Conservation (phyloP, 345 rosid genomes). For the Eucalyptus rudis region DNA sequence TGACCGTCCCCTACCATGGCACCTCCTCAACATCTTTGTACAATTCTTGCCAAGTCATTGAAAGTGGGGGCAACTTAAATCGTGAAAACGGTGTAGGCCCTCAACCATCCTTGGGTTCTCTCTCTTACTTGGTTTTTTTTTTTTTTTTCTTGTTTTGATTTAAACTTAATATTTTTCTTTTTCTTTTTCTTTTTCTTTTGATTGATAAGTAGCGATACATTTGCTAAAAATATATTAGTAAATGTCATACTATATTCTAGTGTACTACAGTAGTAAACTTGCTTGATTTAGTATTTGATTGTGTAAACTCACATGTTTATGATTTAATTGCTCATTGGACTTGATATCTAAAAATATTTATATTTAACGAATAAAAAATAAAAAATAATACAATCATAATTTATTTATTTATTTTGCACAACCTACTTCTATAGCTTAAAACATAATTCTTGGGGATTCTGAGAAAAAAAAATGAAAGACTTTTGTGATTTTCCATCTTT, state of each 20-base stretch:
- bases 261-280: rapidly evolving
- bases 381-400: background rate
- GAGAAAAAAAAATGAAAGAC: background rate
- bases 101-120: background rate
- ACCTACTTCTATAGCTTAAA: background rate
- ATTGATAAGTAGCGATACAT: background rate
- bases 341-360: background rate
- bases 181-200: rapidly evolving
- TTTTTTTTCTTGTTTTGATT: too few species aligned
- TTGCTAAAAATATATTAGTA: background rate
- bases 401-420: background rate
- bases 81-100: background rate
- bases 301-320: background rate
- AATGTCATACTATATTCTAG: background rate
- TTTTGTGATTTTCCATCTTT: background rate
- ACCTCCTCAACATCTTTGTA: background rate
- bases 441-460: background rate
- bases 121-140: background rate
- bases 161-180: too few species aligned
- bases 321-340: background rate
- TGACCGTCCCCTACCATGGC: background rate
- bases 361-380: too few species aligned
- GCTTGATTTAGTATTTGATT: background rate
- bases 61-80: too few species aligned
- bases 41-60: too few species aligned